Evolutionary conservation across 73 alveolate species (phyloP).

Genomic region (Paramecium caudatum): DNA sequence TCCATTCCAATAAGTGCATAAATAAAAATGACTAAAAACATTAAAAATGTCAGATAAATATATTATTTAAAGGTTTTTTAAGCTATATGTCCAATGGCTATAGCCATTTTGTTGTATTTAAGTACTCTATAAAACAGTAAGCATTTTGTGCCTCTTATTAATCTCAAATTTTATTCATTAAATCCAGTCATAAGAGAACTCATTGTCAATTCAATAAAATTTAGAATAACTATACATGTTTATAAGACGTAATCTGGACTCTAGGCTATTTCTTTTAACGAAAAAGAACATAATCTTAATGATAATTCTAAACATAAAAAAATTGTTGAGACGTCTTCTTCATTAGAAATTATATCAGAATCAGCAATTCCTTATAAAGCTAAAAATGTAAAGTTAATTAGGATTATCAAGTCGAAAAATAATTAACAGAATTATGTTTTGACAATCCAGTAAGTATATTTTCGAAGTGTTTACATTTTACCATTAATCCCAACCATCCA

Average conservation of each 20-base stretch:
- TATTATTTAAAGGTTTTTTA: conserved; percentile 38
- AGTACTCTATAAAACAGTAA: conserved; percentile 32
- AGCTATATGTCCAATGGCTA: conserved; percentile 44
- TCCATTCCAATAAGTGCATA: conserved; percentile 61
- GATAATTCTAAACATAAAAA: background rate
- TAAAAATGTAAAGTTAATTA: conserved; percentile 9
- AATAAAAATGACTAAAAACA: conserved; percentile 1
- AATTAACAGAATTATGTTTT: conserved; percentile 10
- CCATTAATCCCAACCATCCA: conserved; percentile 30
- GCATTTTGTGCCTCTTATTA: conserved; percentile 45
- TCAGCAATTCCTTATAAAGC: conserved; percentile 9
- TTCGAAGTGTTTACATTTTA: background rate
- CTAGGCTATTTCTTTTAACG: background rate
- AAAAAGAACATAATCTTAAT: conserved; percentile 5
- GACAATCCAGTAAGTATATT: background rate
- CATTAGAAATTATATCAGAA: background rate
- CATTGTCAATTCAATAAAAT: conserved; percentile 30
- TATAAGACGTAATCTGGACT: conserved; percentile 11
- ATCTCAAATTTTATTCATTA: background rate
- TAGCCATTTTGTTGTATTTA: conserved; percentile 56
- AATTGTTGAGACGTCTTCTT: conserved; percentile 34
- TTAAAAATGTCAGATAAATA: conserved; percentile 23
- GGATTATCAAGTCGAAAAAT: background rate
- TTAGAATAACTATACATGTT: background rate
- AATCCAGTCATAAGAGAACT: background rate